A percentile compares a stretch with the other conserved stretches of the same genome.
phyloP scores from a whole-genome alignment of 192 early-diverging fungal species.

The Linnemannia zychae region DNA sequence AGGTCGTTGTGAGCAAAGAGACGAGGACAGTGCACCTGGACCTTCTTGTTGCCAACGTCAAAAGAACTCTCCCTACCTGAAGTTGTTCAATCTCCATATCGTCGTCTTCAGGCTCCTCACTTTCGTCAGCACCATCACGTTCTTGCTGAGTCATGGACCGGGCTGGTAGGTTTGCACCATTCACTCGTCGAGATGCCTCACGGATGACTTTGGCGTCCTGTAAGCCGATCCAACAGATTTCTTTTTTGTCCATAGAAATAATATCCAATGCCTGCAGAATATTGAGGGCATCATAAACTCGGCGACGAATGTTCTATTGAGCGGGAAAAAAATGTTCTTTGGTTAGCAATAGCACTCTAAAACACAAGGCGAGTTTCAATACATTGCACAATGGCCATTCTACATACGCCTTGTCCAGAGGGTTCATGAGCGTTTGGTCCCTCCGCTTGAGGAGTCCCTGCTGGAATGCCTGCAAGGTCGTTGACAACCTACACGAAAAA shows the following conservation, averaged over 20 bases:
- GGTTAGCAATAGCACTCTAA: background rate
- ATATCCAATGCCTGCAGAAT: constrained; percentile 75
- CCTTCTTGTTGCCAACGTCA: background rate
- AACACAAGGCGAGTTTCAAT: background rate
- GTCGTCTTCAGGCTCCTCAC: constrained; percentile 55
- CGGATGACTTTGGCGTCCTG: constrained; percentile 46
- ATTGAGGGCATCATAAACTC: constrained; percentile 82
- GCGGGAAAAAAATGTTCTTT: background rate
- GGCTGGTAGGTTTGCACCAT: background rate
- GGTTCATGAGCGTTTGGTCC: constrained; percentile 15
- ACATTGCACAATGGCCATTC: background rate
- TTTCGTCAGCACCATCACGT: constrained; percentile 49
- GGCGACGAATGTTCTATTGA: constrained; percentile 75
- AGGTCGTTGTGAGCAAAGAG: background rate
- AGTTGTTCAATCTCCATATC: constrained; percentile 53
- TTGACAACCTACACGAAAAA: constrained; percentile 34
- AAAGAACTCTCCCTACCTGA: constrained; percentile 18
- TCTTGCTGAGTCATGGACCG: constrained; percentile 10
- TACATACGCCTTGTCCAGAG: constrained; percentile 38
- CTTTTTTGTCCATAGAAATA: constrained; percentile 74
- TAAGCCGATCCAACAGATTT: constrained; percentile 75
- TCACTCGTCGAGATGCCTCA: constrained; percentile 25
- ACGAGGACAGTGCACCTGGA: background rate
- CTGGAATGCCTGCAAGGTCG: constrained; percentile 65
- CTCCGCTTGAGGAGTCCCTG: constrained; percentile 55